phyloP scores from a whole-genome alignment of 1,284 basidiomycete genomes.

The Mycosarcoma maydis region DNA sequence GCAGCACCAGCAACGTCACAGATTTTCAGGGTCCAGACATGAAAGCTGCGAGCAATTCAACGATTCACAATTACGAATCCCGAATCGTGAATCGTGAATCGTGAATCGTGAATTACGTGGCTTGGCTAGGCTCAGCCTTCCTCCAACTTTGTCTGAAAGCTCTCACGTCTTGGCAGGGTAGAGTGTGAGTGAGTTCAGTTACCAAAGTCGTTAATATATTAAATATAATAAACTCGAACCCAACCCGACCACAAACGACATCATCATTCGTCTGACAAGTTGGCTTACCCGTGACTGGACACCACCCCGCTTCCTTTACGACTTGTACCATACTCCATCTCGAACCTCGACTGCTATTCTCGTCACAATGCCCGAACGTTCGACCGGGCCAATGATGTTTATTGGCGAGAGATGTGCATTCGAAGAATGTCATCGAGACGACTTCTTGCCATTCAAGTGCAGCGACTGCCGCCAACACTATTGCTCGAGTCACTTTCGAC shows the following conservation, averaged over 20 bases:
- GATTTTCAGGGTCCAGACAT: conserved; percentile 2
- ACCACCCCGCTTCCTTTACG: too few relatives aligned
- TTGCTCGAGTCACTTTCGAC: conserved; percentile 51
- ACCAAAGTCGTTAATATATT: too few relatives aligned
- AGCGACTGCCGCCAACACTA: conserved; percentile 52
- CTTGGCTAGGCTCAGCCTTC: background rate
- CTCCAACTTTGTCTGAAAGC: conserved; percentile 1
- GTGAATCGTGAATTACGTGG: too few relatives aligned
- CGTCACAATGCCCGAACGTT: conserved; percentile 36
- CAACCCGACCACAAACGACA: too few relatives aligned
- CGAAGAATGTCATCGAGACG: conserved; percentile 55
- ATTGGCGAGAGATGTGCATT: conserved; percentile 56
- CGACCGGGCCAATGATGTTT: conserved; percentile 59
- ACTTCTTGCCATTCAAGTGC: conserved; percentile 61
- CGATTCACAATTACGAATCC: conserved; percentile 3
- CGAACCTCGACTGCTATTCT: background rate
- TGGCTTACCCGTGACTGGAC: too few relatives aligned
- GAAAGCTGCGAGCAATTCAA: too few relatives aligned
- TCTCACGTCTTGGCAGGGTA: too few relatives aligned
- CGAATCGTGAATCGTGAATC: background rate
- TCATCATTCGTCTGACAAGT: background rate
- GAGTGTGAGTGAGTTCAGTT: too few relatives aligned
- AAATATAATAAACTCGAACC: too few relatives aligned
- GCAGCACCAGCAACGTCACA: too few relatives aligned
- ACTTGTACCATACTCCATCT: background rate